Conservation (phyloP, 306 rosid genomes). For the Canavalia ensiformis region DNA sequence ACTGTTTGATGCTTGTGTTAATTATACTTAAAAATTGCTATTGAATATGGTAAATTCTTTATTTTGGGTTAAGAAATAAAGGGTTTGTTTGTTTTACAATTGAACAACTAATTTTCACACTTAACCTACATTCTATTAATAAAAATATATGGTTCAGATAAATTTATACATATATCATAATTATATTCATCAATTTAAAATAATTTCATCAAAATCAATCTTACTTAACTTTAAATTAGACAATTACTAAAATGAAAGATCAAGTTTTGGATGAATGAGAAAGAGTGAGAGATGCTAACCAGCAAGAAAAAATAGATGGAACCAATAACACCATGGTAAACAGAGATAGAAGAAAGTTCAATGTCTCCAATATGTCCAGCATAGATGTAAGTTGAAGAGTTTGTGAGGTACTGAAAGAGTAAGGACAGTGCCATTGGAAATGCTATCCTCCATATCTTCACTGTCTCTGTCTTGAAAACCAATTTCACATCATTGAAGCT, state of each 20-base stretch:
- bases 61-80: too few relatives aligned
- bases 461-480: constrained; percentile 55
- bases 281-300: constrained; percentile 24
- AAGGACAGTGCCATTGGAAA: constrained; percentile 57
- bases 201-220: too few relatives aligned
- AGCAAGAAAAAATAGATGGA: constrained; percentile 64
- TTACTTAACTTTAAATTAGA: too few relatives aligned
- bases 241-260: neutral
- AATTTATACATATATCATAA: too few relatives aligned
- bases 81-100: too few relatives aligned
- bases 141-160: too few relatives aligned
- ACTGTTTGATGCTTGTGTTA: too few relatives aligned
- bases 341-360: constrained; percentile 74
- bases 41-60: too few relatives aligned
- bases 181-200: too few relatives aligned
- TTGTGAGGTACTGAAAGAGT: constrained; percentile 54
- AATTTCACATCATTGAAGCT: constrained; percentile 45
- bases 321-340: constrained; percentile 52
- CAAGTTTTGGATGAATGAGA: neutral
- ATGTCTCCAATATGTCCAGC: constrained; percentile 81
- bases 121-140: too few relatives aligned
- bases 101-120: too few relatives aligned
- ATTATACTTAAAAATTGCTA: too few relatives aligned
- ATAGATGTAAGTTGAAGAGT: constrained; percentile 59
- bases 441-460: constrained; percentile 65